Percentiles rank a stretch among this genome's conserved stretches.
Evolutionary conservation across 2,329 filamentous ascomycete genomes (phyloP).

Genomic region (Diaporthe vaccinii): DNA sequence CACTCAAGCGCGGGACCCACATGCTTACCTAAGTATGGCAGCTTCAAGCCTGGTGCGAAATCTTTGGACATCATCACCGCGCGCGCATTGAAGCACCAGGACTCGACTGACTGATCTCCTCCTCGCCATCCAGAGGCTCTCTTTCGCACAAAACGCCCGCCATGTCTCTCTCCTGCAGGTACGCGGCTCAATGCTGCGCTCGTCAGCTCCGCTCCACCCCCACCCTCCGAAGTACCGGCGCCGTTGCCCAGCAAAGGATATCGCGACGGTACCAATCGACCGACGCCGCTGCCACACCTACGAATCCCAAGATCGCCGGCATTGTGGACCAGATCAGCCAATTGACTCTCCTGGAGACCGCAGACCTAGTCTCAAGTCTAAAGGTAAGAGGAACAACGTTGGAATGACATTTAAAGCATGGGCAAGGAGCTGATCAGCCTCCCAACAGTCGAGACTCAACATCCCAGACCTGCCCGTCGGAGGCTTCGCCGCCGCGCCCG

Average conservation of each 20-base stretch:
- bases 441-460: conserved; percentile 84
- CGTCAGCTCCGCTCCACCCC: conserved; percentile 69
- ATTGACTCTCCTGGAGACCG: conserved; percentile 97
- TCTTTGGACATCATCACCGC: conserved; percentile 39
- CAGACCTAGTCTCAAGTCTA: conserved; percentile 92
- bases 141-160: conserved; percentile 27
- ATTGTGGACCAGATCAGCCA: conserved; percentile 99
- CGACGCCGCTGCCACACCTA: conserved; percentile 65
- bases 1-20: conserved; percentile 34
- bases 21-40: conserved; percentile 30
- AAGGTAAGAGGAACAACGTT: conserved; percentile 74
- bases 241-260: conserved; percentile 62
- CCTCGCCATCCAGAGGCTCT: conserved; percentile 18
- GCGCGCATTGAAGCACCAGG: conserved; percentile 24
- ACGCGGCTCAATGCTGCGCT: conserved; percentile 74
- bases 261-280: conserved; percentile 90
- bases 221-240: conserved; percentile 57
- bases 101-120: conserved; percentile 20
- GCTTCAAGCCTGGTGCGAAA: conserved; percentile 41
- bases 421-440: conserved; percentile 28
- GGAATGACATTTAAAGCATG: background rate
- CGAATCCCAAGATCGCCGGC: conserved; percentile 90
- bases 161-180: conserved; percentile 75
- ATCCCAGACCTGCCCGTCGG: conserved; percentile 98
- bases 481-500: conserved; percentile 81